phyloP scores from a whole-genome alignment of 2,329 filamentous ascomycete species.

The Aspergillus fumigatus region DNA sequence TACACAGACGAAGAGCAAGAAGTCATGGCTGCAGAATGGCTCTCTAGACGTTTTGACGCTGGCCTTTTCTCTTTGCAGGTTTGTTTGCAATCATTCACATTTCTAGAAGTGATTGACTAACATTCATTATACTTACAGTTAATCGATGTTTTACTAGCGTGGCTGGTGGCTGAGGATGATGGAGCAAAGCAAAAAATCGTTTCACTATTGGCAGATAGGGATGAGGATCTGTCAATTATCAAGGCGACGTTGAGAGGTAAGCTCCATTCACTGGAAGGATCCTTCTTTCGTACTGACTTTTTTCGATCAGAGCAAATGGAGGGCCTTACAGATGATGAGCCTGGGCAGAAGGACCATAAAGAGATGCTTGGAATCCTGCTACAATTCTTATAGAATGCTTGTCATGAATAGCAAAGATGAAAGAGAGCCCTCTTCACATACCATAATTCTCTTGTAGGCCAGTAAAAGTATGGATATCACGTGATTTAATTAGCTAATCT shows the following conservation, averaged over 20 bases:
- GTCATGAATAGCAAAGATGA: background rate
- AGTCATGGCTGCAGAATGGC: conserved; percentile 64
- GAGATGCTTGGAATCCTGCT: conserved; percentile 63
- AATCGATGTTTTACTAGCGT: conserved; percentile 79
- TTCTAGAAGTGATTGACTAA: background rate
- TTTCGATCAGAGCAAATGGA: conserved; percentile 53
- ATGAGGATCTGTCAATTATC: conserved; percentile 61
- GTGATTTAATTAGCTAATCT: conserved; percentile 10
- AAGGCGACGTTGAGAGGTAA: conserved; percentile 62
- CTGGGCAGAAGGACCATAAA: conserved; percentile 50
- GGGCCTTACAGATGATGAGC: conserved; percentile 52
- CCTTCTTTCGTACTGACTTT: conserved; percentile 12
- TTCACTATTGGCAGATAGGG: conserved; percentile 61
- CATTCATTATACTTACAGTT: conserved; percentile 39
- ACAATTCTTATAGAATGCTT: conserved; percentile 30
- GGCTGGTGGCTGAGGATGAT: conserved; percentile 84
- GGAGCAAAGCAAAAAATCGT: conserved; percentile 65
- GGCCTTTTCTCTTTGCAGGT: conserved; percentile 76
- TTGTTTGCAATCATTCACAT: conserved; percentile 6
- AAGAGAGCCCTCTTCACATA: background rate
- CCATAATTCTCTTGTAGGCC: background rate
- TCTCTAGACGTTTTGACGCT: conserved; percentile 72
- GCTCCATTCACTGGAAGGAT: conserved; percentile 6
- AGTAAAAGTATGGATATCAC: conserved; percentile 11
- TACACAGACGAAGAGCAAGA: conserved; percentile 57